These are phyloP conservation scores for Wickerhamiella lipophila DNA, from an alignment of 805 yeast genomes.

Conservation along the genomic window DNA sequence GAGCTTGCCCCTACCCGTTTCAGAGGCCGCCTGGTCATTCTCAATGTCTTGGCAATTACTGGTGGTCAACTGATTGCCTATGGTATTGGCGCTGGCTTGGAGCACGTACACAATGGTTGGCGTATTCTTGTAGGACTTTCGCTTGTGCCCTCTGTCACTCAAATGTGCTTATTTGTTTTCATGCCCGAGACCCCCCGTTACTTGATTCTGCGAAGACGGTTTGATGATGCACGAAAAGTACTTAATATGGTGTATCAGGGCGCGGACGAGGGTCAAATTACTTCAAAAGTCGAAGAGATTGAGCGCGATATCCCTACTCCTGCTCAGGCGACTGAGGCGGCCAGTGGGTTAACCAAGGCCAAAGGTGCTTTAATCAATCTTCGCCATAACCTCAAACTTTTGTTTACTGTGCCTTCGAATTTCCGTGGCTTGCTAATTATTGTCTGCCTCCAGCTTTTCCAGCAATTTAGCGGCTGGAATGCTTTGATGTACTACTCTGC, in stretches of 20 bases:
- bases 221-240: constrained; percentile 55
- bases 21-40: constrained; percentile 81
- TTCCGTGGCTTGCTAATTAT: constrained; percentile 80
- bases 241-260: constrained; percentile 48
- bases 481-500: constrained; percentile 91
- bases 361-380: constrained; percentile 20
- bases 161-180: constrained; percentile 63
- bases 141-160: constrained; percentile 72
- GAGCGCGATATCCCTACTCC: constrained; percentile 20
- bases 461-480: constrained; percentile 94
- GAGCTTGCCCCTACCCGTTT: constrained; percentile 88
- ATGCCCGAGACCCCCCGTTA: constrained; percentile 94
- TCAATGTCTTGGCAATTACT: constrained; percentile 80
- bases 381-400: constrained; percentile 25
- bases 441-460: constrained; percentile 90
- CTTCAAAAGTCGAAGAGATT: constrained; percentile 51
- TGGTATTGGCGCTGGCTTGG: constrained; percentile 59
- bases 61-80: constrained; percentile 94
- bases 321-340: constrained; percentile 20
- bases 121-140: constrained; percentile 82
- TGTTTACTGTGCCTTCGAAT: constrained; percentile 39
- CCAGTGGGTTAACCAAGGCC: constrained; percentile 15
- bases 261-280: constrained; percentile 51
- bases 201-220: constrained; percentile 57
- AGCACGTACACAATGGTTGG: constrained; percentile 59